Evolutionary conservation across 139 green algal species (phyloP), one percentile per base, ranked within the genome.

Genomic region (Chlorella sp.): DNA sequence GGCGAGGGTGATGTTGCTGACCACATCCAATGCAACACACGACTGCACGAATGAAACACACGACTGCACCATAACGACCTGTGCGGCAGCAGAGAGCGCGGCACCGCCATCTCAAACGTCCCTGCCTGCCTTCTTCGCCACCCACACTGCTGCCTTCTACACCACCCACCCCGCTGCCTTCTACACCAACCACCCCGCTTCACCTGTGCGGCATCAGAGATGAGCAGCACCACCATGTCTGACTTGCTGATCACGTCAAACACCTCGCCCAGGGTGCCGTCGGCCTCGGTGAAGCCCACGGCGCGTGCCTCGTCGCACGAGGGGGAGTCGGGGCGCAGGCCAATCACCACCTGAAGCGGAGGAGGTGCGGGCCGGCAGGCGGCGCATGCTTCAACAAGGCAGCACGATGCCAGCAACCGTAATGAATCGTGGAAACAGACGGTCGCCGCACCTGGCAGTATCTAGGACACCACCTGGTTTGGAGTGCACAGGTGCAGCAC

Each of bases 161-260:
- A 2, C 64, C 64, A 73, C 21, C 64, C 15, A n/a, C 64, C 21
- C 11, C 64, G n/a, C 64, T 73, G 64, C 64, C 64, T 30, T 7
- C 15, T 7, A 16, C 64, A 73, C 64, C 21, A 73, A 73, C 11
- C 64, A 73, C 64, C 64, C 64, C 64, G n/a, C n/a, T n/a, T n/a
- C 22, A 73, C 21, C 15, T 30, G 21, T n/a, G n/a, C 21, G 26
- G 11, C 15, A 53, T 42, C 75, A 57, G 97, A 99, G 92, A 99
- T 99, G 66, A 99, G 96, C 80, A 99, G 95, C 18, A 99, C 92
- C 21, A 99, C 96, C 82, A 99, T 92, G 94, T 99, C 98, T 81
- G 89, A 96, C 64, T 95, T 91, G 36, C 94, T 91, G 66, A 99
- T 95, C 21, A 99, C 93, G 85, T 99, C 98, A 82, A 98, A 98